phyloP scores from a whole-genome alignment of 345 rosid genomes.

The Leavenworthia alabamica region DNA sequence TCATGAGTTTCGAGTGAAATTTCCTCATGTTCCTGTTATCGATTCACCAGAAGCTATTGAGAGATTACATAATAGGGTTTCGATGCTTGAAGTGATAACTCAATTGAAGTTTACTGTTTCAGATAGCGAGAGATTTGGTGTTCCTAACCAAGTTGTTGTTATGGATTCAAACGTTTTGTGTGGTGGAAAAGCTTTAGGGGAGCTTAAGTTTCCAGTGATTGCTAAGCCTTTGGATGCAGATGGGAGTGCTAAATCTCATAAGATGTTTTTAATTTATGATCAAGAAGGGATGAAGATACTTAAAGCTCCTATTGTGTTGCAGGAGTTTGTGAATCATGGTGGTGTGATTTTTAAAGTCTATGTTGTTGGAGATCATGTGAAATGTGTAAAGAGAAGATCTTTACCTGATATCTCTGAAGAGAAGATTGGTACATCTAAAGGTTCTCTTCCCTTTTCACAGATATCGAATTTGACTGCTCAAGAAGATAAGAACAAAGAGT shows the following conservation, averaged over 20 bases:
- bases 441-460: slow-evolving; percentile 49
- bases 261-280: slow-evolving; percentile 47
- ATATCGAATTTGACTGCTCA: slow-evolving; percentile 41
- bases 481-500: slow-evolving; percentile 15
- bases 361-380: slow-evolving; percentile 42
- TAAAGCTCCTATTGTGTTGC: slow-evolving; percentile 44
- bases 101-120: slow-evolving; percentile 23
- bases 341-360: slow-evolving; percentile 60
- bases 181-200: slow-evolving; percentile 25
- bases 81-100: slow-evolving; percentile 56
- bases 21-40: slow-evolving; percentile 44
- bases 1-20: slow-evolving; percentile 26
- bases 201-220: slow-evolving; percentile 42
- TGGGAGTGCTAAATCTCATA: slow-evolving; percentile 47
- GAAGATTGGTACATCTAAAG: slow-evolving; percentile 34
- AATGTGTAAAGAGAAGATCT: slow-evolving; percentile 49
- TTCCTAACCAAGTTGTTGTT: slow-evolving; percentile 43
- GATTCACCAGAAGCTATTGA: slow-evolving; percentile 42
- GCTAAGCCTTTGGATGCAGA: slow-evolving; percentile 51
- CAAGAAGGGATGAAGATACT: slow-evolving; percentile 39
- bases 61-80: slow-evolving; percentile 38
- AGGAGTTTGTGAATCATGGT: slow-evolving; percentile 67
- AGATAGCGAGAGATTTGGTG: slow-evolving; percentile 22
- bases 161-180: slow-evolving; percentile 25
- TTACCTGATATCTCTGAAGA: slow-evolving; percentile 48